Conservation (phyloP, 768 basidiomycete genomes). For the Trametes sanguinea region DNA sequence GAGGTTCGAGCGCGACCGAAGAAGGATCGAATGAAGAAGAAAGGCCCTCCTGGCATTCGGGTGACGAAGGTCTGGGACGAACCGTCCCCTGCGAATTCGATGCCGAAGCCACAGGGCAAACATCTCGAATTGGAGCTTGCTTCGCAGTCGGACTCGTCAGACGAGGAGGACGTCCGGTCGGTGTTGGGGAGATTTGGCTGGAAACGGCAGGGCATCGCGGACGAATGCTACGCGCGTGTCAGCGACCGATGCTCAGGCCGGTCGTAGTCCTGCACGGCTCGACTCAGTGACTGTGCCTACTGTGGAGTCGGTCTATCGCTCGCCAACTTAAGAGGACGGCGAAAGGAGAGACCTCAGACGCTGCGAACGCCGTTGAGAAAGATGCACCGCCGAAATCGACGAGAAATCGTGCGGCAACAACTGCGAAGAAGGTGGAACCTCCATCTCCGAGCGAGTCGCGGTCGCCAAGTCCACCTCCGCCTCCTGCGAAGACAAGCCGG, state of each 20-base stretch:
- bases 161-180: constrained; percentile 18
- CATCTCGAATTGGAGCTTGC: constrained; percentile 1
- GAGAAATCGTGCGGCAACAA: background rate
- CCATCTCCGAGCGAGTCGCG: constrained; percentile 10
- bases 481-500: background rate
- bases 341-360: background rate
- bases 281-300: constrained; percentile 23
- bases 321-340: constrained; percentile 11
- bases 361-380: background rate
- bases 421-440: constrained; percentile 13
- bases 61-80: constrained; percentile 5
- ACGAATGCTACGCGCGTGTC: background rate
- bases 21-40: constrained; percentile 8
- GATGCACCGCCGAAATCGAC: constrained; percentile 2
- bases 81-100: background rate
- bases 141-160: constrained; percentile 7
- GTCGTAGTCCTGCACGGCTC: background rate
- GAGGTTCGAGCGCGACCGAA: constrained; percentile 7
- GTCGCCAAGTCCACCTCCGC: constrained; percentile 11
- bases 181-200: constrained; percentile 12
- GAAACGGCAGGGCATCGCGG: constrained; percentile 9
- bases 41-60: constrained; percentile 8
- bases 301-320: constrained; percentile 14
- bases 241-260: background rate
- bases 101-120: background rate